A percentile compares a stretch with the other conserved stretches of the same genome.
Conservation (phyloP, 352 stramenopile genomes). For the Globisporangium camurandrum region DNA sequence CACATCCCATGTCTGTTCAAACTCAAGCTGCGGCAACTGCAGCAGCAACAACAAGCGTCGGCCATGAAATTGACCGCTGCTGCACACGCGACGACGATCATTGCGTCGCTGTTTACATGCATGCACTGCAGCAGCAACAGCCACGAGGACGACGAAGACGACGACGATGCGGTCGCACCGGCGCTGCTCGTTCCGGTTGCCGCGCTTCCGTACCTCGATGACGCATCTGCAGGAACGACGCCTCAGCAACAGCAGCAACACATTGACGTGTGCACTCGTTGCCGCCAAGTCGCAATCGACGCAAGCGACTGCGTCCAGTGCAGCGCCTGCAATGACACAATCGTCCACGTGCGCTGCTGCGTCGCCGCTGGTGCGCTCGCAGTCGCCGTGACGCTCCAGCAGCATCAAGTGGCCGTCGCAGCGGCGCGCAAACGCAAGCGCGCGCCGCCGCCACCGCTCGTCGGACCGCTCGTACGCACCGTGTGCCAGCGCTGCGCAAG, state of each 20-base stretch:
- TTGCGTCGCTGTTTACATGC: slow-evolving; percentile 16
- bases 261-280: slow-evolving; percentile 48
- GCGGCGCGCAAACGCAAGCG: slow-evolving; percentile 5
- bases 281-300: slow-evolving; percentile 45
- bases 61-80: slow-evolving; percentile 10
- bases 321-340: slow-evolving; percentile 17
- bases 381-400: not conserved
- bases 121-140: slow-evolving; percentile 11
- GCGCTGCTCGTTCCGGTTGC: slow-evolving; percentile 30
- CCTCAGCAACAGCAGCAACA: slow-evolving; percentile 1
- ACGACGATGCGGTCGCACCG: not conserved
- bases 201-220: slow-evolving; percentile 17
- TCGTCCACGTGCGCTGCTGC: slow-evolving; percentile 30
- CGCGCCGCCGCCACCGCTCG: not conserved
- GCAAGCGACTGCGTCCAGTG: slow-evolving; percentile 22
- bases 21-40: slow-evolving; percentile 1
- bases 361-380: not conserved
- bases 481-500: not conserved
- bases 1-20: slow-evolving; percentile 27
- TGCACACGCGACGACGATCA: too few species aligned
- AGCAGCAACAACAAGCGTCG: not conserved
- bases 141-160: not conserved
- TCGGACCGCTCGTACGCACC: not conserved
- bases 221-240: slow-evolving; percentile 4
- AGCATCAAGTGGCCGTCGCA: not conserved